These are phyloP conservation scores for Bathelium albidoporum DNA, from an alignment of 495 filamentous ascomycete species.

Conservation along the genomic window DNA sequence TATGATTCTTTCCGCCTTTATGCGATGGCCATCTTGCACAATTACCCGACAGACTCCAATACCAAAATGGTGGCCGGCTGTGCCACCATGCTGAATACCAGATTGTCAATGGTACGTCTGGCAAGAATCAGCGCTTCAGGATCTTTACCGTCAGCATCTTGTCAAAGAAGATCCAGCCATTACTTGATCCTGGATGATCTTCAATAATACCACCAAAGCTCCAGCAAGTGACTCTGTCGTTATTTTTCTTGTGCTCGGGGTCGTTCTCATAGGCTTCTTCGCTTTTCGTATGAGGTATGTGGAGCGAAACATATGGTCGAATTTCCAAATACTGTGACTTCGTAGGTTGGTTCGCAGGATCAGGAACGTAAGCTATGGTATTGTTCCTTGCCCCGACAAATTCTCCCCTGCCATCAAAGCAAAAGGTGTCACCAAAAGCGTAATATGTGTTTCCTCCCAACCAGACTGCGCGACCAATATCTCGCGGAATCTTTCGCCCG, in stretches of 20 bases:
- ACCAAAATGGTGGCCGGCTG: not conserved
- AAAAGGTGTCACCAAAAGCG: slow-evolving; percentile 14
- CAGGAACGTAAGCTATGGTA: slow-evolving; percentile 7
- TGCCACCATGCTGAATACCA: not conserved
- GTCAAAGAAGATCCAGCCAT: not conserved
- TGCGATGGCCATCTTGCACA: not conserved
- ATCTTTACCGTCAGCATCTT: slow-evolving; percentile 3
- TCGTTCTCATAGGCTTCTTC: not conserved
- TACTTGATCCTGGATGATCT: not conserved
- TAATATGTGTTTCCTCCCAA: slow-evolving; percentile 12
- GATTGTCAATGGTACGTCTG: not conserved
- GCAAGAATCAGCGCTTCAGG: not conserved
- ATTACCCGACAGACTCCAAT: not conserved
- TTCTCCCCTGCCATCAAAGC: slow-evolving; percentile 8
- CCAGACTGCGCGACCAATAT: slow-evolving; percentile 8
- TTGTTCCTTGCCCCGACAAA: slow-evolving; percentile 14
- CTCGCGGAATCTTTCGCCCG: slow-evolving; percentile 6
- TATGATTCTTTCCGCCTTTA: not conserved
- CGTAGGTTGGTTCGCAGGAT: not conserved
- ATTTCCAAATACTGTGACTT: slow-evolving; percentile 2
- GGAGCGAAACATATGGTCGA: not conserved
- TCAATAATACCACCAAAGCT: not conserved
- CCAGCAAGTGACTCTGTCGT: slow-evolving; percentile 1
- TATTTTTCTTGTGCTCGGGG: not conserved
- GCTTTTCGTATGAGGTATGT: not conserved